These are phyloP conservation scores for Didymellaceae sp. DNA, from an alignment of 2,329 filamentous ascomycete species.

Conservation along the genomic window DNA sequence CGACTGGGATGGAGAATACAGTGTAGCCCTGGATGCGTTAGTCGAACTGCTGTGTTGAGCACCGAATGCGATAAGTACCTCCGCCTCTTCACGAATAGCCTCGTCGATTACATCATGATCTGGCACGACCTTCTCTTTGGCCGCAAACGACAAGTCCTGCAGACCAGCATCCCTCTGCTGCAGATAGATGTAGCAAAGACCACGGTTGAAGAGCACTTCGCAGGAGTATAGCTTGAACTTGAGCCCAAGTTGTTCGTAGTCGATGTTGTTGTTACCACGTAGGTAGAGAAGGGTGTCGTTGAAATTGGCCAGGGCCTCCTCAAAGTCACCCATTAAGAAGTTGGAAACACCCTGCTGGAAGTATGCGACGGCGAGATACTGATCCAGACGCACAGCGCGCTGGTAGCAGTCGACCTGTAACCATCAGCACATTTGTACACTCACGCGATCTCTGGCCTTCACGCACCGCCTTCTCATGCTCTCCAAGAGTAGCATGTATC, in stretches of 20 bases:
- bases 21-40: constrained; percentile 78
- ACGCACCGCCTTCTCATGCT: constrained; percentile 92
- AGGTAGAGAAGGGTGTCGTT: constrained; percentile 96
- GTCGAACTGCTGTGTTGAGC: neutral
- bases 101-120: constrained; percentile 99
- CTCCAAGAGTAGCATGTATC: constrained; percentile 93
- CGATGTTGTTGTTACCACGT: constrained; percentile 94
- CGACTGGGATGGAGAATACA: constrained; percentile 96
- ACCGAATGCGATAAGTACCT: constrained; percentile 62
- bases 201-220: constrained; percentile 96
- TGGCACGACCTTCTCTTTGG: constrained; percentile 93
- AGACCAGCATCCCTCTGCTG: constrained; percentile 89
- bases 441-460: neutral
- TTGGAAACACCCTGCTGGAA: constrained; percentile 99
- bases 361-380: constrained; percentile 96
- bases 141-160: constrained; percentile 87
- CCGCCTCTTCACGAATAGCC: constrained; percentile 89
- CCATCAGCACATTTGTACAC: constrained; percentile 25
- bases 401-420: constrained; percentile 91
- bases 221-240: constrained; percentile 97
- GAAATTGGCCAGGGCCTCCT: constrained; percentile 97
- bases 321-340: constrained; percentile 94
- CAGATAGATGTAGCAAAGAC: constrained; percentile 95
- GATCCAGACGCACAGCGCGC: constrained; percentile 85
- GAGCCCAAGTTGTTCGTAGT: constrained; percentile 94